Conservation (phyloP, 1,284 basidiomycete genomes). For the Anthracocystis panici-leucophaei region DNA sequence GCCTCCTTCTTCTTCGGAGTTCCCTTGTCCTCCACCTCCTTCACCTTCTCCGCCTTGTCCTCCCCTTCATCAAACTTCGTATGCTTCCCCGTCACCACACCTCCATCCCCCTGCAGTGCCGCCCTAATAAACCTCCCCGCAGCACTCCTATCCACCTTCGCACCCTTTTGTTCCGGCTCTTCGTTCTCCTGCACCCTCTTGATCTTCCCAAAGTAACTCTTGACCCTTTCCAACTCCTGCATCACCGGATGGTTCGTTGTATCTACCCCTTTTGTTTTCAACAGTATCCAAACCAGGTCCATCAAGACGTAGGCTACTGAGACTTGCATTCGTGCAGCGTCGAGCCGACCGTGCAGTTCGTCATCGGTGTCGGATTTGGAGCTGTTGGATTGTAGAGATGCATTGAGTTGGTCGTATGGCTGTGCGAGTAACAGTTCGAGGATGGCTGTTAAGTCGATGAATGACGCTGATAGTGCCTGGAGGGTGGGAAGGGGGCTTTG, state of each 20-base stretch:
- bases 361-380: conserved; percentile 5
- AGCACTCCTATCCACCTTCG: conserved; percentile 43
- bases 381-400: conserved; percentile 32
- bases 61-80: conserved; percentile 43
- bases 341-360: conserved; percentile 53
- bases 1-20: conserved; percentile 3
- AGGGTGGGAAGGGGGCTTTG: conserved; percentile 44
- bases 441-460: conserved; percentile 29
- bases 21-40: conserved; percentile 5
- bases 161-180: conserved; percentile 16
- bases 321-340: conserved; percentile 55
- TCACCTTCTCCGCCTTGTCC: conserved; percentile 13
- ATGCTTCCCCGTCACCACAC: conserved; percentile 24
- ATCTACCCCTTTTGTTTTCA: conserved; percentile 60
- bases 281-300: conserved; percentile 60
- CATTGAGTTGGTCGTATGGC: conserved; percentile 33
- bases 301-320: conserved; percentile 55
- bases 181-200: conserved; percentile 43
- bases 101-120: conserved; percentile 33
- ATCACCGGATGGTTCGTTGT: conserved; percentile 52
- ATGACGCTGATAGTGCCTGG: conserved; percentile 20
- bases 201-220: conserved; percentile 60
- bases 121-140: conserved; percentile 53
- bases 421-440: conserved; percentile 36
- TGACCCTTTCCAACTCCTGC: conserved; percentile 56